A percentile compares a stretch with the other conserved stretches of the same genome.
phyloP scores from a whole-genome alignment of 1,284 basidiomycete species.

The Ustilago esculenta region DNA sequence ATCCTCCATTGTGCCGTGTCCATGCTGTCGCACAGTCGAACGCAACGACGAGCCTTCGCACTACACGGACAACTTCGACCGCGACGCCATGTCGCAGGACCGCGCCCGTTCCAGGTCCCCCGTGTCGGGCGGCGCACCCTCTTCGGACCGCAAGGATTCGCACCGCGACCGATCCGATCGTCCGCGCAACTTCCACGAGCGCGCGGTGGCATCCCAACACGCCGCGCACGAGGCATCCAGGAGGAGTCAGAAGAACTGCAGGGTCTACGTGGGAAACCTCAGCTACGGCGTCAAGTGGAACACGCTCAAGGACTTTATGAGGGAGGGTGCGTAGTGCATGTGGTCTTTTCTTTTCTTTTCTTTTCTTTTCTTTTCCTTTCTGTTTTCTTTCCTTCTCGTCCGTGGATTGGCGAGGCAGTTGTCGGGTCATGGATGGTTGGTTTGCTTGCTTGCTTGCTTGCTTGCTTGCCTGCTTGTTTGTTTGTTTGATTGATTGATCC shows the following conservation, averaged over 20 bases:
- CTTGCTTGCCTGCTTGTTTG: too few species aligned
- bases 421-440: too few species aligned
- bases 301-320: constrained; percentile 77
- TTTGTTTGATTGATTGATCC: too few species aligned
- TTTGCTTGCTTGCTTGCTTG: too few species aligned
- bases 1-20: too few species aligned
- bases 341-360: constrained; percentile 1
- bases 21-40: constrained; percentile 24
- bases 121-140: constrained; percentile 26
- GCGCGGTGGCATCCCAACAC: constrained; percentile 32
- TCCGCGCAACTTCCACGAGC: constrained; percentile 31
- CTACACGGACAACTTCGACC: constrained; percentile 35
- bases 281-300: constrained; percentile 97
- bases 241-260: constrained; percentile 93
- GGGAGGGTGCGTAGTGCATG: constrained; percentile 61
- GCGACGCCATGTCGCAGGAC: constrained; percentile 40
- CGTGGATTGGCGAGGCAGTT: too few species aligned
- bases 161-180: constrained; percentile 26
- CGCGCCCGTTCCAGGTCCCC: constrained; percentile 45
- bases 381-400: too few species aligned
- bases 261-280: constrained; percentile 97
- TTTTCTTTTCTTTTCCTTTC: neutral
- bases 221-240: constrained; percentile 72
- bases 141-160: constrained; percentile 19
- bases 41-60: constrained; percentile 33